These are phyloP conservation scores for Zalaria obscura DNA, from an alignment of 2,329 filamentous ascomycete genomes.

Conservation along the genomic window DNA sequence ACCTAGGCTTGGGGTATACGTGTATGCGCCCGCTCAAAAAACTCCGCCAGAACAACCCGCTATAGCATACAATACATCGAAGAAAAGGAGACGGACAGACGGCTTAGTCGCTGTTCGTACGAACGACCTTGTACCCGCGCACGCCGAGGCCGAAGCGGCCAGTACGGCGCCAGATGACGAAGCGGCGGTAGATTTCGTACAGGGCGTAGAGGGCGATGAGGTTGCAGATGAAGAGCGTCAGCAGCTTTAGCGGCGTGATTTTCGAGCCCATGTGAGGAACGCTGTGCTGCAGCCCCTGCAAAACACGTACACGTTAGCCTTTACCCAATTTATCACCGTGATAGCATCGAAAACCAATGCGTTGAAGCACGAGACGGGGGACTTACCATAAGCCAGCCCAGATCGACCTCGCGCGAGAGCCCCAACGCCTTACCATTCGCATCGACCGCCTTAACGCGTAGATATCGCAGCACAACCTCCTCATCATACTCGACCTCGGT, in stretches of 20 bases:
- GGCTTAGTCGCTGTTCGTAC: too few species aligned
- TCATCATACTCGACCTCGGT: slow-evolving; percentile 7
- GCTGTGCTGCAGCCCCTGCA: neutral
- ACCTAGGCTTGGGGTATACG: too few species aligned
- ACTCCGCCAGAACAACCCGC: too few species aligned
- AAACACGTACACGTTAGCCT: neutral
- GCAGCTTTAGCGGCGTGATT: slow-evolving; percentile 7
- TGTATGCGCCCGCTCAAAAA: too few species aligned
- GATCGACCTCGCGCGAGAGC: slow-evolving; percentile 3
- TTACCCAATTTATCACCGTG: too few species aligned
- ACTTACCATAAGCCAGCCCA: slow-evolving; percentile 4
- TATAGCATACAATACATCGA: too few species aligned
- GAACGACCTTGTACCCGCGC: too few species aligned
- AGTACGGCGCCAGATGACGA: slow-evolving; percentile 9
- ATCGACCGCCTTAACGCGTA: slow-evolving; percentile 5
- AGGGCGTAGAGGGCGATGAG: slow-evolving; percentile 10
- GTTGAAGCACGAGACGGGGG: neutral
- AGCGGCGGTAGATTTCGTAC: slow-evolving; percentile 13
- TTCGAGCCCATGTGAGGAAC: neutral
- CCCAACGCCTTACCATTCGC: slow-evolving; percentile 2
- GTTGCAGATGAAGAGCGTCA: slow-evolving; percentile 9
- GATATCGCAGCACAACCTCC: slow-evolving; percentile 1
- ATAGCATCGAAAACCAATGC: neutral
- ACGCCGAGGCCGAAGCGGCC: neutral
- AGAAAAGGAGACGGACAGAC: too few species aligned